phyloP scores from a whole-genome alignment of 352 stramenopile genomes.

The Globisporangium apiculatum region DNA sequence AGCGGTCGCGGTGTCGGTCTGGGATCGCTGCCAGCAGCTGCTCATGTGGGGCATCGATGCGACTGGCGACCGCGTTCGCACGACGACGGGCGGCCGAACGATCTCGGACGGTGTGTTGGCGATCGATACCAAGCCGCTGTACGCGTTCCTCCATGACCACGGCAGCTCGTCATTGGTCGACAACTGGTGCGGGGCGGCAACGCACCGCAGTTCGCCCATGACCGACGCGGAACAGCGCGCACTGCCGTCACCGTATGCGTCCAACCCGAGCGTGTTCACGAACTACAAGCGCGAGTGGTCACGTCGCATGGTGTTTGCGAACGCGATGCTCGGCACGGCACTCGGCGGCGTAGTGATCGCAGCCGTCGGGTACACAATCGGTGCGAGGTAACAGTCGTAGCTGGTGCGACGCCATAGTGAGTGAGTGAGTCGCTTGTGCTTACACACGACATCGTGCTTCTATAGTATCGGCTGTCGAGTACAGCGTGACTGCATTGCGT shows the following conservation, averaged over 20 bases:
- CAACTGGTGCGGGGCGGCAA: not conserved
- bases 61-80: not conserved
- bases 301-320: not conserved
- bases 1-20: not conserved
- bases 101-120: not conserved
- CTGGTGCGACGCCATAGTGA: too few species aligned
- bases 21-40: not conserved
- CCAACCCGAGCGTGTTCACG: not conserved
- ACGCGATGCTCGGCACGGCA: not conserved
- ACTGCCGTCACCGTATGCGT: not conserved
- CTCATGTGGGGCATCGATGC: not conserved
- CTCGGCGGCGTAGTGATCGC: not conserved
- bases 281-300: slow-evolving; percentile 3
- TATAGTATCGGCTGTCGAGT: too few species aligned
- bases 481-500: too few species aligned
- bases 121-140: not conserved
- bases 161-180: not conserved
- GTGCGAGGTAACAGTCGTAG: too few species aligned
- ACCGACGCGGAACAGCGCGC: not conserved
- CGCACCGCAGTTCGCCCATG: not conserved
- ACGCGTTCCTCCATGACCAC: not conserved
- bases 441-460: too few species aligned
- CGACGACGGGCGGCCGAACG: not conserved
- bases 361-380: too few species aligned
- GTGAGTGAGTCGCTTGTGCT: too few species aligned